Evolutionary conservation across 441 rosid species (phyloP).

Genomic region (Macaranga tanarius): DNA sequence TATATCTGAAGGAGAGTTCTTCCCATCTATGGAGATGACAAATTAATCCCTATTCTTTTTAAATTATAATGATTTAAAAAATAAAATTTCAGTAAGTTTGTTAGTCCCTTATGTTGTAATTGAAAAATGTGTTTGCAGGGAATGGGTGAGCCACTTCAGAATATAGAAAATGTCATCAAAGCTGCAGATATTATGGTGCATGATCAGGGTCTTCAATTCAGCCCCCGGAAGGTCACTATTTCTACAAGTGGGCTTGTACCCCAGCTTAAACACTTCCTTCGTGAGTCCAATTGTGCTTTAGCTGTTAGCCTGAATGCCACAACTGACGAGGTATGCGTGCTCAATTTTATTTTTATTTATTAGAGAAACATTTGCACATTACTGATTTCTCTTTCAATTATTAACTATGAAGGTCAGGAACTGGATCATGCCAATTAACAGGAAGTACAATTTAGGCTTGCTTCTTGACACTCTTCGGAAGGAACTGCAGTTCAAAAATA

Average conservation of each 20-base stretch:
- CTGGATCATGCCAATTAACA: constrained; percentile 93
- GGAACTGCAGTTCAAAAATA: constrained; percentile 56
- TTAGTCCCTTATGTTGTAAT: constrained; percentile 2
- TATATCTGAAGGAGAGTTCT: constrained; percentile 12
- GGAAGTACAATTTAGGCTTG: constrained; percentile 65
- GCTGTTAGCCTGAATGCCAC: constrained; percentile 97
- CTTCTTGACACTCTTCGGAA: constrained; percentile 79
- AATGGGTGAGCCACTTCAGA: constrained; percentile 97
- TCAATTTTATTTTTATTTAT: constrained; percentile 1
- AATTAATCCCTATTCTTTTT: not conserved
- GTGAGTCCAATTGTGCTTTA: constrained; percentile 68
- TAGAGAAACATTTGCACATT: constrained; percentile 12
- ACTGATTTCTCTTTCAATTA: constrained; percentile 10
- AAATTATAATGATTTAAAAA: not conserved
- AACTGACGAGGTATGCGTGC: constrained; percentile 72
- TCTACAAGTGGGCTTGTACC: constrained; percentile 97
- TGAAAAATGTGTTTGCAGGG: constrained; percentile 49
- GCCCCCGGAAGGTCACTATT: constrained; percentile 88
- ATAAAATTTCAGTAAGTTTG: constrained; percentile 1
- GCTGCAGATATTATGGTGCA: constrained; percentile 85
- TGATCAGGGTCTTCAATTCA: constrained; percentile 85
- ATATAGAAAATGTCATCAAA: constrained; percentile 70
- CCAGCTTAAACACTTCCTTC: constrained; percentile 74
- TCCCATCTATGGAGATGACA: not conserved
- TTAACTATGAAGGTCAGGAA: constrained; percentile 65